A percentile compares a stretch with the other conserved stretches of the same genome.
Evolutionary conservation across 2,329 filamentous ascomycete genomes (phyloP).

Genomic region (Penicillium paneum): DNA sequence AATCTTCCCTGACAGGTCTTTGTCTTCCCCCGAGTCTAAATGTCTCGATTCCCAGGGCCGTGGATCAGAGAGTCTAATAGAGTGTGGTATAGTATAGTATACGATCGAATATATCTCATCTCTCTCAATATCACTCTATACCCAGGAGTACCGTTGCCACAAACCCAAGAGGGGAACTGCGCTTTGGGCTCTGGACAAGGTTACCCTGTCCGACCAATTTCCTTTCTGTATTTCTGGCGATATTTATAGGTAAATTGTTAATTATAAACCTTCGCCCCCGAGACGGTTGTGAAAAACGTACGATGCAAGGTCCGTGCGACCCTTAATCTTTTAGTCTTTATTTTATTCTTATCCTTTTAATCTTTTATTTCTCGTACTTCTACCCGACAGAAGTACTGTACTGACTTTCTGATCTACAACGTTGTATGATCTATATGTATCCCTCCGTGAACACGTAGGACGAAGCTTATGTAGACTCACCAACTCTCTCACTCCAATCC

Average conservation of each 20-base stretch:
- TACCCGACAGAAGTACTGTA: neutral
- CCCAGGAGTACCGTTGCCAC: neutral
- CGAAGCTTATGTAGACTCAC: neutral
- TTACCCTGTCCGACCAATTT: neutral
- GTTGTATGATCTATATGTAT: too few species aligned
- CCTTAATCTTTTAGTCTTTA: too few species aligned
- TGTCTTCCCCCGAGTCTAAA: conserved; percentile 7
- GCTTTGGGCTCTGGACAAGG: neutral
- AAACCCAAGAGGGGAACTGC: neutral
- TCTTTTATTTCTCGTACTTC: neutral
- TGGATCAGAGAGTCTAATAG: neutral
- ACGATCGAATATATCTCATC: too few species aligned
- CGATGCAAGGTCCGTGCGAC: conserved; percentile 11
- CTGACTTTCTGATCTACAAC: too few species aligned
- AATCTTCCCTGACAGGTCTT: conserved; percentile 24
- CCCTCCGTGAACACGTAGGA: neutral
- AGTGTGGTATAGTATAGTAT: too few species aligned
- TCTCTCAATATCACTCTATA: neutral
- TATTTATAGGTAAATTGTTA: neutral
- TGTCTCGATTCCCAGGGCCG: neutral
- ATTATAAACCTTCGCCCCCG: neutral
- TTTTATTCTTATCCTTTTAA: neutral
- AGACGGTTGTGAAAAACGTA: neutral
- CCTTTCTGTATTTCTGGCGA: neutral
- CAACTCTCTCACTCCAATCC: neutral